Evolutionary conservation across 1,284 basidiomycete genomes (phyloP), one percentile per base, ranked within the genome.

Genomic region (Cutaneotrichosporon cyanovorans): DNA sequence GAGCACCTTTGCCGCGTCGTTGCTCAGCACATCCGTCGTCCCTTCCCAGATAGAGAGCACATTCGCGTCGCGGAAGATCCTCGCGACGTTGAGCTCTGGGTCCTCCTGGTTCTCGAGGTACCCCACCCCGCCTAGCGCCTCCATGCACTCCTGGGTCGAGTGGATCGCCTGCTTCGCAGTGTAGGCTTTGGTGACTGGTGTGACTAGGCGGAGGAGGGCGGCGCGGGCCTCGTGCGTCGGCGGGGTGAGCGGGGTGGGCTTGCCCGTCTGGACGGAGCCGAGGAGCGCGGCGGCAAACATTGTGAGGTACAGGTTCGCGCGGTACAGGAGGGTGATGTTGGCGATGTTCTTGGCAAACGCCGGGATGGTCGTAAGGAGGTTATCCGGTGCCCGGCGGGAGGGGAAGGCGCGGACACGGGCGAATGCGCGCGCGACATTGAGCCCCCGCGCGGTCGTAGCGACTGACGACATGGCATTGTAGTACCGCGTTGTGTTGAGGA

Each of bases 11-110:
- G 51, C 42, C n/a, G 53, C 51, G 41, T 54, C 53, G 14, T 48
- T 54, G 1, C 48, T 39, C 10, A 54, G 46, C 10, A 54, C 49
- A 23, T 54, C 53, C 12, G 44, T 46, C 30, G 84, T 85, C 0
- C 84, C 85, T 68, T 88, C 85, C 85, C 85, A 88, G 41, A 88
- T 85, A 55, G 81, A 80, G 71, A 87, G 84, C 9, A 87, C 85
- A 8, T 83, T 65, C 3, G 75, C 73, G 67, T 87, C 84, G 7
- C 81, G 74, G 34, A 83, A 77, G 41, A 77, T 56, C 10, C 48
- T 20, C 9, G 53, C 53, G 23, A 54, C 18, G 53, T 54, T 54
- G 40, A 54, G 38, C 36, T 77, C 77, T 50, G 46, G 57, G 45
- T 85, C 77, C 1, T 77, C 79, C 40, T 79, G 82, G 62, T 88